Evolutionary conservation across 164 flowering plant species (phyloP), one percentile per base, ranked within the genome.

Genomic region (Piper longum): DNA sequence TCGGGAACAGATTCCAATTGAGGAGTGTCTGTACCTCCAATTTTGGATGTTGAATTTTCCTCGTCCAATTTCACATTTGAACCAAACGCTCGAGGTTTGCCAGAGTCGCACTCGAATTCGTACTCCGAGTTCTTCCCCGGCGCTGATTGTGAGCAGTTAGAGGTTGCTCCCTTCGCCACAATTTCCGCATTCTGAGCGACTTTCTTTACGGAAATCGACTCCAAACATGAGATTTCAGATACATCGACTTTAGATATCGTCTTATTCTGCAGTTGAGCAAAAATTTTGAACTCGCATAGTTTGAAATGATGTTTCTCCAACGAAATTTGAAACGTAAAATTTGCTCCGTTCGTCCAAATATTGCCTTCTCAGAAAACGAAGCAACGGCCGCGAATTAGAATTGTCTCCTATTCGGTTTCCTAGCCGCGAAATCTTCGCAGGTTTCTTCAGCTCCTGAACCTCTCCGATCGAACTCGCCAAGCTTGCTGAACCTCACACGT

Each of bases 31-130:
- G 52, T 14, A 5, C 3, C 14, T 48, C 11, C 52, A 6, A 9
- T 48, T 0, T 48, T 48, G 14, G 52, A 8, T 5, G 8, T 8
- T 13, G 52, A 12, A 1, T 48, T 14, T 48, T 9, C 12, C 14
- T 48, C 12, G 14, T 12, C 14, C 52, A 14, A 48, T 48, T 48
- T 48, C 14, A 0, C 52, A 5, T 14, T 48, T 0, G 52, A 48
- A 14, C 3, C 11, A 48, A 48, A 13, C 52, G 14, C 9, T 48
- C 14, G 52, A 48, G 12, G 12, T 14, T 48, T 48, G 14, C 14
- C 81, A 13, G 72, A 51, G 43, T 76, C 84, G 12, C 36, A 56
- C 40, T 45, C 70, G 4, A 44, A 48, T 5, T 26, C 42, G 48
- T 67, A 64, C 45, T 63, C 61, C 16, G 72, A 58, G 59, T 55